phyloP scores from a whole-genome alignment of 345 rosid genomes.

The Mallotus nudiflorus region DNA sequence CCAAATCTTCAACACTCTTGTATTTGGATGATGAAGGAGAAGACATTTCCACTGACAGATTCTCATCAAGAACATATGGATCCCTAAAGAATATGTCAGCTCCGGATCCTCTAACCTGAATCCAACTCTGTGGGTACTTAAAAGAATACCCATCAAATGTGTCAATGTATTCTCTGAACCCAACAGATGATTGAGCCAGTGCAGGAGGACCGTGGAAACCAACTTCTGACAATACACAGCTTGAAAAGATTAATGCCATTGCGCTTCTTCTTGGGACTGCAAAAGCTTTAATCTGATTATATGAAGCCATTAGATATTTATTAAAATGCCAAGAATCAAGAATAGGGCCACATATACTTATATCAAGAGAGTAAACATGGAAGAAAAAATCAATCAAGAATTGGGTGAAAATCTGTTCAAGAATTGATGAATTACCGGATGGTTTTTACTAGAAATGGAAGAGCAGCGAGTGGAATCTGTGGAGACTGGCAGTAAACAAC shows the following conservation, averaged over 20 bases:
- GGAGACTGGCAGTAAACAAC: constrained; percentile 17
- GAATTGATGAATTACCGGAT: constrained; percentile 13
- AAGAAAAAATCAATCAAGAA: not conserved
- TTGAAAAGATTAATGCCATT: constrained; percentile 57
- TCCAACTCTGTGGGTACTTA: constrained; percentile 86
- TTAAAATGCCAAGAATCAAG: not conserved
- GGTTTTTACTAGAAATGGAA: constrained; percentile 9
- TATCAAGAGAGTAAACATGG: not conserved
- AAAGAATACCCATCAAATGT: constrained; percentile 90
- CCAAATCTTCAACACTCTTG: constrained; percentile 77
- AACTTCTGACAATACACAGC: constrained; percentile 44
- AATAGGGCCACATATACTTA: not conserved
- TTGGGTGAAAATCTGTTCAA: not conserved
- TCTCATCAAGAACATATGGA: constrained; percentile 82
- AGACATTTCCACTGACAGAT: constrained; percentile 81
- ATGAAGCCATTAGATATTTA: constrained; percentile 21
- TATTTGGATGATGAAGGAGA: constrained; percentile 92
- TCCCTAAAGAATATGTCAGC: constrained; percentile 96
- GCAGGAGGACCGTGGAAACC: constrained; percentile 27
- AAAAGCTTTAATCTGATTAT: constrained; percentile 69
- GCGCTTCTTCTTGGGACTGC: constrained; percentile 79
- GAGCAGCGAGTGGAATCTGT: constrained; percentile 1
- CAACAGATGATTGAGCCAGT: constrained; percentile 48
- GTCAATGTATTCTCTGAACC: constrained; percentile 76
- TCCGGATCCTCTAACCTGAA: constrained; percentile 87